phyloP scores from a whole-genome alignment of 73 alveolate genomes.

The Halteria grandinella region DNA sequence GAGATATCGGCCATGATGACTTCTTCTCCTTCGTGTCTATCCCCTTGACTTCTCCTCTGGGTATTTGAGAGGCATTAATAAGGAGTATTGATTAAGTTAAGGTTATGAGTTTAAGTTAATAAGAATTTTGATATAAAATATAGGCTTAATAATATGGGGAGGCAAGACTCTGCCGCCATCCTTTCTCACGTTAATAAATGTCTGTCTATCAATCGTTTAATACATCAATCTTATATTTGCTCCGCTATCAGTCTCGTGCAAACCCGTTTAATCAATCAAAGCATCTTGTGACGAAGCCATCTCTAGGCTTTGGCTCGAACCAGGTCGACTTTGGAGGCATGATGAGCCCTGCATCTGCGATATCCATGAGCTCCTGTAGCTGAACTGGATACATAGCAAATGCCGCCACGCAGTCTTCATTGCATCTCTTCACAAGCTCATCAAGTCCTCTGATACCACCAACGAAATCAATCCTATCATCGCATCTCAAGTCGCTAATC shows the following conservation, averaged over 20 bases:
- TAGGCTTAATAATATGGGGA: not conserved
- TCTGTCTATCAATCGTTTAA: too few species aligned
- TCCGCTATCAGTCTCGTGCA: too few species aligned
- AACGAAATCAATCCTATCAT: conserved; percentile 73
- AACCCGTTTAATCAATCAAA: conserved; percentile 40
- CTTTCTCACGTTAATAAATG: too few species aligned
- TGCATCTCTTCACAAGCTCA: conserved; percentile 59
- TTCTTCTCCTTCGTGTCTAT: conserved; percentile 87
- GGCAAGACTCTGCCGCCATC: not conserved
- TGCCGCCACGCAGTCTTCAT: conserved; percentile 71
- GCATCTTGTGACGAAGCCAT: conserved; percentile 66
- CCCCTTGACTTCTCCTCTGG: conserved; percentile 57
- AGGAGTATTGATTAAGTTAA: not conserved
- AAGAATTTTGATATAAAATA: not conserved
- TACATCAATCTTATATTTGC: too few species aligned
- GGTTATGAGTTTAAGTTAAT: not conserved
- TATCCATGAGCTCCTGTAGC: conserved; percentile 62
- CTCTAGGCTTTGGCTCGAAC: conserved; percentile 78
- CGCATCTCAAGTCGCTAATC: conserved; percentile 57
- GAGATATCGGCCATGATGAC: too few species aligned
- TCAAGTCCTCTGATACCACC: conserved; percentile 76
- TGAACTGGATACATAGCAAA: conserved; percentile 70
- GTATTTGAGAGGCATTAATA: not conserved
- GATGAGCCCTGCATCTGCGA: conserved; percentile 68
- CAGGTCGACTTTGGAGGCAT: conserved; percentile 84